phyloP scores from a whole-genome alignment of 345 rosid genomes.

The Salix udensis region DNA sequence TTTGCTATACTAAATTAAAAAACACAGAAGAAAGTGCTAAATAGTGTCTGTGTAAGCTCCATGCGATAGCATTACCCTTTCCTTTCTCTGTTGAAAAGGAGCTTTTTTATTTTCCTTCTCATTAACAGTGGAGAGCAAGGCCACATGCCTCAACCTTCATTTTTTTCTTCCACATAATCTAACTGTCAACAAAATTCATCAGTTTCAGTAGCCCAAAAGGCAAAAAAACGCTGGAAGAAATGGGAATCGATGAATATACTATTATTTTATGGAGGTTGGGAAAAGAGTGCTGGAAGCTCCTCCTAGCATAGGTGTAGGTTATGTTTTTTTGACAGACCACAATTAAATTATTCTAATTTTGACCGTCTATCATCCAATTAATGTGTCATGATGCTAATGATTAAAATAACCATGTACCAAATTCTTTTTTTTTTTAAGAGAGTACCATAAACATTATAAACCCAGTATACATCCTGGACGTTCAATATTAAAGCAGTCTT shows the following conservation, averaged over 20 bases:
- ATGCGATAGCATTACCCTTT: not conserved
- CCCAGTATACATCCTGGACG: not conserved
- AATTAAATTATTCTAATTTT: no score
- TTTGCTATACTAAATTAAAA: not conserved
- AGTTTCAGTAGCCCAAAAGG: conserved; percentile 6
- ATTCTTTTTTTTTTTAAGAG: not conserved
- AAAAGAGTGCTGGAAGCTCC: not conserved
- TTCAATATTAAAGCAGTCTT: no score
- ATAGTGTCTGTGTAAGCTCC: not conserved
- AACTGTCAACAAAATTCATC: not conserved
- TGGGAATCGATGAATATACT: conserved; percentile 17
- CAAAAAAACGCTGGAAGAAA: conserved; percentile 9
- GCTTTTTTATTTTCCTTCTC: not conserved
- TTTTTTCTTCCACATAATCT: not conserved
- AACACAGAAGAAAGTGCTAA: not conserved
- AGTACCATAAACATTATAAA: no score
- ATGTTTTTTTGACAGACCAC: not conserved
- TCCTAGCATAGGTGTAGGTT: not conserved
- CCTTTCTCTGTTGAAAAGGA: not conserved
- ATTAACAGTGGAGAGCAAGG: not conserved
- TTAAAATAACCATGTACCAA: not conserved
- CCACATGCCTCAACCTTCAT: not conserved
- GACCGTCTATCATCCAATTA: not conserved
- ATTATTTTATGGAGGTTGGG: conserved; percentile 6
- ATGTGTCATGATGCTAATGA: not conserved